Percentiles rank a stretch among this genome's conserved stretches.
phyloP scores from a whole-genome alignment of 768 basidiomycete genomes.

The Coprinellus micaceus region DNA sequence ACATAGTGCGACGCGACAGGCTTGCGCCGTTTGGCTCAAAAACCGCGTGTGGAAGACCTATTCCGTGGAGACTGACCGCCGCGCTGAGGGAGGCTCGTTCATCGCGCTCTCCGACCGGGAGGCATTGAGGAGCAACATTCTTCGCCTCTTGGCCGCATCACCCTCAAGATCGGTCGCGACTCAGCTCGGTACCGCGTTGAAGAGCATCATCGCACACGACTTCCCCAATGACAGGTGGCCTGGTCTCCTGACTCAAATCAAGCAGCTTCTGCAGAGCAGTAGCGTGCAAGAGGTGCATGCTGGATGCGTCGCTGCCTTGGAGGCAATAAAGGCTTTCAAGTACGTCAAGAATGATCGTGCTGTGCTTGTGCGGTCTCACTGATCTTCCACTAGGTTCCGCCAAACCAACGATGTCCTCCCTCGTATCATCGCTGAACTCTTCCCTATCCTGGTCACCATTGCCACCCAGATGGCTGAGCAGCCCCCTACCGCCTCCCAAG shows the following conservation, averaged over 20 bases:
- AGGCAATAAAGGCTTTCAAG: conserved; percentile 76
- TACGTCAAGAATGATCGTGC: conserved; percentile 26
- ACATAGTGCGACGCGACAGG: conserved; percentile 73
- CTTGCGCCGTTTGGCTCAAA: conserved; percentile 85
- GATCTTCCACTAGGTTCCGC: conserved; percentile 52
- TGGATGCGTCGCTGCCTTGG: conserved; percentile 74
- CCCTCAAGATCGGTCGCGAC: conserved; percentile 66
- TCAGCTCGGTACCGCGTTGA: conserved; percentile 72
- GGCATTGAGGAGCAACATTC: conserved; percentile 63
- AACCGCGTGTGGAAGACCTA: conserved; percentile 78
- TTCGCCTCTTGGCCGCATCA: conserved; percentile 66
- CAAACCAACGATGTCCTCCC: conserved; percentile 59
- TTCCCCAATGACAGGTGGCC: conserved; percentile 74
- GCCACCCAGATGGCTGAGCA: conserved; percentile 65
- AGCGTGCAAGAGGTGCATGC: conserved; percentile 75
- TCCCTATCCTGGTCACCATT: conserved; percentile 75
- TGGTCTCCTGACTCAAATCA: conserved; percentile 61
- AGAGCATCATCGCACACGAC: conserved; percentile 70
- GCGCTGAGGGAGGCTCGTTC: conserved; percentile 53
- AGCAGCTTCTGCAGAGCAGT: conserved; percentile 55
- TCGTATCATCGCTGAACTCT: conserved; percentile 54
- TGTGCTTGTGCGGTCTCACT: background rate
- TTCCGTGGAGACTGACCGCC: conserved; percentile 42
- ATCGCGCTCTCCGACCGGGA: conserved; percentile 69
- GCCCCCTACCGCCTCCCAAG: conserved; percentile 59